Base-by-base conservation (phyloP, 2,329 filamentous ascomycete species). In the Didymella sp. region DNA sequence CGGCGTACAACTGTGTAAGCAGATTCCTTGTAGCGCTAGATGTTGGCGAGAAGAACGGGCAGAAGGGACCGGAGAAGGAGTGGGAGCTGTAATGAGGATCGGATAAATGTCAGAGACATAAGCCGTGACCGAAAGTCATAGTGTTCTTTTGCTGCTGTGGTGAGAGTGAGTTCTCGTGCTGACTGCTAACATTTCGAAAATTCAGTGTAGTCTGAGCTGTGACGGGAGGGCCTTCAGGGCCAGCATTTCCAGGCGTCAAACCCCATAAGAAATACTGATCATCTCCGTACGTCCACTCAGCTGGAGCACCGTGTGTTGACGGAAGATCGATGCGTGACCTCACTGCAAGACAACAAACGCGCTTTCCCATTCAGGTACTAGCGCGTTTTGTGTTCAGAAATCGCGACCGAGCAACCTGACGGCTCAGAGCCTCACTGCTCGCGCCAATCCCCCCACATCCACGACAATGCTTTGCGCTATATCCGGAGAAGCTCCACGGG, bases 401-500 rank as follows among this genome's bases (percentile, higher is more conserved):
- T 57, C 54, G 44, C 43, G 54, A 57, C 33, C 33, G n/a, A 17
- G 31, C 48, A 38, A 56, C 43, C 49, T 6, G 48, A 44, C 48
- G 48, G 38, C 49, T 38, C 48, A 33, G 19, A 40, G 37, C 54
- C 35, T 31, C 47, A 35, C 43, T 28, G 31, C 15, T 31, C 31
- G 54, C 52, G 48, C 49, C 59, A 54, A 47, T 17, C 19, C 19
- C 41, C 25, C 30, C 43, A 56, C 51, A 53, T 49, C 63, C 49
- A 58, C 51, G 60, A 69, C 60, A 33, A 74, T 74, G 73, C 71
- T 74, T 40, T 75, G 73, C 67, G 73, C 73, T 96, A 94, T 99
- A 78, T 99, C 95, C 61, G 95, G 95, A 80, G 94, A 97, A 85
- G 89, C 92, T 80, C 94, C 95, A 64, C 90, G 96, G 81, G 89